A percentile compares a stretch with the other conserved stretches of the same genome.
These are phyloP conservation scores for Cymbidium sinense DNA, from an alignment of 106 monocot species.

Conservation along the genomic window DNA sequence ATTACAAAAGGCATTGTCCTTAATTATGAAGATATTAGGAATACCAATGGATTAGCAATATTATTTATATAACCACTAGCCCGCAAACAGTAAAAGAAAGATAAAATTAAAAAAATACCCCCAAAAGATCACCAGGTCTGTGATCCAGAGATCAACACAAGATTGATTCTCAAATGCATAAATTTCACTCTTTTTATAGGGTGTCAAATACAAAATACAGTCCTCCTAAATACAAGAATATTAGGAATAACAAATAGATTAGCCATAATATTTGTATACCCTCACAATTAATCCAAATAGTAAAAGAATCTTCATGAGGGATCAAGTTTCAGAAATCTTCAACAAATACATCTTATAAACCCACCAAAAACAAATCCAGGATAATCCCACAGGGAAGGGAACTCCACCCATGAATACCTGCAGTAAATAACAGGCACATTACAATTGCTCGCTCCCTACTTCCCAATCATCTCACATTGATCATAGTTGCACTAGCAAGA, in stretches of 20 bases:
- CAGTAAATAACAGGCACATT: background rate
- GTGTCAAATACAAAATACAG: too few species aligned
- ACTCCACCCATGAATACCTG: background rate
- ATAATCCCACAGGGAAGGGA: background rate
- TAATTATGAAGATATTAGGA: background rate
- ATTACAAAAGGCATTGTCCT: background rate
- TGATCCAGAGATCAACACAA: background rate
- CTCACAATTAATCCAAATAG: background rate
- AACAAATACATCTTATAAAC: background rate
- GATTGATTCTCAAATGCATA: background rate
- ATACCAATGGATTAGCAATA: background rate
- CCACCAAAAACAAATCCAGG: background rate
- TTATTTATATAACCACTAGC: background rate
- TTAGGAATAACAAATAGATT: background rate
- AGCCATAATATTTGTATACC: background rate
- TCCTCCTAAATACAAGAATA: background rate
- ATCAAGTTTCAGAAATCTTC: background rate
- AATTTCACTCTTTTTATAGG: background rate
- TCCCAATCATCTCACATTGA: background rate
- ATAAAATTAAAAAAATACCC: background rate
- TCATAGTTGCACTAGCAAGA: background rate
- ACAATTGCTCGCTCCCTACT: background rate
- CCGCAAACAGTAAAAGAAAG: background rate
- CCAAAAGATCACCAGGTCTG: background rate
- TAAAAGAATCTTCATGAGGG: background rate